Conservation (phyloP, 1,139 yeast genomes). For the Taphrina betulina region DNA sequence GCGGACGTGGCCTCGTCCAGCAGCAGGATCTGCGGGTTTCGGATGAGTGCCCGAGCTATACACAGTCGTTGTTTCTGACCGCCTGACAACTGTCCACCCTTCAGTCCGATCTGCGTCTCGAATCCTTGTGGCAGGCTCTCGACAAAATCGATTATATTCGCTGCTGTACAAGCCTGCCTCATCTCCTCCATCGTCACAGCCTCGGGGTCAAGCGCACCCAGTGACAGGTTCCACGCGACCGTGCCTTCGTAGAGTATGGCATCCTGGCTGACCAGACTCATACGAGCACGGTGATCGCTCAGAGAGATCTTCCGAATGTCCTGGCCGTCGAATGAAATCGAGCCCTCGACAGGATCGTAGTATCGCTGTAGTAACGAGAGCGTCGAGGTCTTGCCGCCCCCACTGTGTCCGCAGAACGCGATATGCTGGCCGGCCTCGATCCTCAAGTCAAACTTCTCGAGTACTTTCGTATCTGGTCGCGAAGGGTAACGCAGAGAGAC, state of each 20-base stretch:
- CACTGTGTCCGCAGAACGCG: constrained; percentile 93
- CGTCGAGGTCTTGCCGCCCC: constrained; percentile 92
- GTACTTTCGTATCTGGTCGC: constrained; percentile 70
- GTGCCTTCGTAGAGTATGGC: constrained; percentile 87
- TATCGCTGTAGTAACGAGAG: constrained; percentile 67
- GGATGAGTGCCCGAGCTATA: constrained; percentile 74
- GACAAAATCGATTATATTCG: constrained; percentile 53
- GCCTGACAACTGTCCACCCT: constrained; percentile 82
- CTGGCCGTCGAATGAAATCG: constrained; percentile 65
- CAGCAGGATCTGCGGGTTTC: constrained; percentile 65
- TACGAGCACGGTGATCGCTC: constrained; percentile 65
- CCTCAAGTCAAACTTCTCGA: constrained; percentile 60
- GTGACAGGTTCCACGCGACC: constrained; percentile 75
- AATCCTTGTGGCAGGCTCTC: constrained; percentile 72
- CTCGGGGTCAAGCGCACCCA: constrained; percentile 57
- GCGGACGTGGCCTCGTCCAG: constrained; percentile 59
- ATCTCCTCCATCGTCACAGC: constrained; percentile 60
- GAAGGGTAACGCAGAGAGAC: constrained; percentile 80
- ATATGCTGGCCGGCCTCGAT: constrained; percentile 82
- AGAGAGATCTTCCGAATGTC: constrained; percentile 66
- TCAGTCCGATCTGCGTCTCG: constrained; percentile 79
- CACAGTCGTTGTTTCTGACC: constrained; percentile 85
- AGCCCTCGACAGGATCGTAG: constrained; percentile 72
- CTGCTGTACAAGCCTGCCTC: constrained; percentile 66
- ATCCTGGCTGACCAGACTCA: constrained; percentile 91